A percentile compares a stretch with the other conserved stretches of the same genome.
phyloP scores from a whole-genome alignment of 805 yeast genomes.

The Saturnispora serradocipensis region DNA sequence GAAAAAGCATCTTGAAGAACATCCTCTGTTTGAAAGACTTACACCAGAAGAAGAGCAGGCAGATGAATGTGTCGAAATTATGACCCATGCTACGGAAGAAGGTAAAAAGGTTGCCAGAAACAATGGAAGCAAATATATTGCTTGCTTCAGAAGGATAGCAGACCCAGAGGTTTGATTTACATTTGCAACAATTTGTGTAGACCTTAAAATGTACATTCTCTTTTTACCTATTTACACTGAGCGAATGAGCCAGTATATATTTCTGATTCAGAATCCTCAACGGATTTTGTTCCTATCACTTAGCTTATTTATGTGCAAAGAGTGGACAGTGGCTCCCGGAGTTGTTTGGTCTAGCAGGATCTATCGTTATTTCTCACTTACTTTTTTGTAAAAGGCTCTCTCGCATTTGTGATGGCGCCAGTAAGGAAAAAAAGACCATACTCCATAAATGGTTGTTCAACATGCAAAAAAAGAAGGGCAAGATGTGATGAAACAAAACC shows the following conservation, averaged over 20 bases:
- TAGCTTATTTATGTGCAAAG: neutral
- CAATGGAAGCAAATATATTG: constrained; percentile 77
- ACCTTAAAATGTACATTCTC: neutral
- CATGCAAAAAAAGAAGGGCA: constrained; percentile 36
- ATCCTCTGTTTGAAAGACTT: constrained; percentile 83
- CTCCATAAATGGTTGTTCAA: constrained; percentile 37
- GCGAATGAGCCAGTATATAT: neutral
- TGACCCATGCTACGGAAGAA: constrained; percentile 94
- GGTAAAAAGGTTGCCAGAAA: constrained; percentile 94
- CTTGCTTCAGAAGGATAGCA: constrained; percentile 74
- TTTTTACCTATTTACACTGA: neutral
- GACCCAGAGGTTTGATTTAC: constrained; percentile 33
- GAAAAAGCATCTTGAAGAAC: constrained; percentile 84
- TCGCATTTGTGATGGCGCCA: neutral
- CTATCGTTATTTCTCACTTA: neutral
- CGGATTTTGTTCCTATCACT: neutral
- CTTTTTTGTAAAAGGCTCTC: neutral
- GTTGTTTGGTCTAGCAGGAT: neutral
- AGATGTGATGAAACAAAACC: constrained; percentile 35
- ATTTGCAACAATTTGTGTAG: neutral
- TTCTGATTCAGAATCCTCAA: neutral
- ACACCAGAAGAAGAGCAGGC: constrained; percentile 66
- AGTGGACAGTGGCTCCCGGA: neutral
- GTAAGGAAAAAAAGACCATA: constrained; percentile 31
- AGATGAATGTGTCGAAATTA: constrained; percentile 76